phyloP scores from a whole-genome alignment of 768 basidiomycete species.

The Cyclocybe aegerita region DNA sequence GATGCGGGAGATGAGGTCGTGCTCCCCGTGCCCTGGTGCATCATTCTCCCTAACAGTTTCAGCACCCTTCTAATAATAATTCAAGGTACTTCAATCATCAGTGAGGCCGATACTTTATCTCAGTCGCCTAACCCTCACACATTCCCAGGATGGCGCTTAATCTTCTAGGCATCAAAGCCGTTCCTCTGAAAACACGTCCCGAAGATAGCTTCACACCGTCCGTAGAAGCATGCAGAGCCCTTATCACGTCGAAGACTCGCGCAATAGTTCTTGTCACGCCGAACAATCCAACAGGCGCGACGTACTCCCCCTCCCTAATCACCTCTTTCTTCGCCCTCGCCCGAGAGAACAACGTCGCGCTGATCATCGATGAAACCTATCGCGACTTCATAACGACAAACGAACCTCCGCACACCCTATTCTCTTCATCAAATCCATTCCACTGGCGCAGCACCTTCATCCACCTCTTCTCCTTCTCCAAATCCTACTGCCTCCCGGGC shows the following conservation, averaged over 20 bases:
- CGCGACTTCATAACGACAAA: slow-evolving; percentile 65
- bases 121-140: neutral
- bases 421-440: slow-evolving; percentile 39
- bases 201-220: slow-evolving; percentile 63
- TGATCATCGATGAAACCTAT: slow-evolving; percentile 89
- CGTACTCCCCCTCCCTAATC: slow-evolving; percentile 59
- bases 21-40: slow-evolving; percentile 68
- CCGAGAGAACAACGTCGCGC: slow-evolving; percentile 48
- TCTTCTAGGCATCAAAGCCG: slow-evolving; percentile 57
- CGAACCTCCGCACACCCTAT: slow-evolving; percentile 58
- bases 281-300: slow-evolving; percentile 81
- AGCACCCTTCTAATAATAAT: neutral
- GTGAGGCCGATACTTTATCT: slow-evolving; percentile 28
- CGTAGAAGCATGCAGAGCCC: slow-evolving; percentile 39
- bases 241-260: slow-evolving; percentile 59
- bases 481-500: slow-evolving; percentile 79
- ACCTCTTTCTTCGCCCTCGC: slow-evolving; percentile 62
- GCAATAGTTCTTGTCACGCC: slow-evolving; percentile 78
- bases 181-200: slow-evolving; percentile 52
- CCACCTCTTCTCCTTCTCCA: slow-evolving; percentile 80
- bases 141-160: slow-evolving; percentile 60
- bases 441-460: slow-evolving; percentile 63
- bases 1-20: slow-evolving; percentile 71
- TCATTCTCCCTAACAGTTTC: slow-evolving; percentile 3
- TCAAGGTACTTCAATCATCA: slow-evolving; percentile 67